These are phyloP conservation scores for Hymenotorrendiella dingleyae DNA, from an alignment of 2,329 filamentous ascomycete genomes.

Conservation along the genomic window DNA sequence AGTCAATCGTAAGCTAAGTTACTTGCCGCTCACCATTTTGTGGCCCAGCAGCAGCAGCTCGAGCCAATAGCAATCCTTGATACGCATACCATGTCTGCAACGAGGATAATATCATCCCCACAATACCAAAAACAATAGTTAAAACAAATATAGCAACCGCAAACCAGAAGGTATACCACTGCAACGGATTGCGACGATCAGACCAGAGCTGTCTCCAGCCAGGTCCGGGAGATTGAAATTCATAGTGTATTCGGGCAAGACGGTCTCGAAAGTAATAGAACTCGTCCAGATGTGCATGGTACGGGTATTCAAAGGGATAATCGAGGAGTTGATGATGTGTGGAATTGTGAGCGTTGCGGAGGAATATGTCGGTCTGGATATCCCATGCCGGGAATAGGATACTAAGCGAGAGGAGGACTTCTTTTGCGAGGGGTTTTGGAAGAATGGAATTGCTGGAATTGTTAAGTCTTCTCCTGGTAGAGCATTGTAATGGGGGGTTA, in stretches of 20 bases:
- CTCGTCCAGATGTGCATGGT: background rate
- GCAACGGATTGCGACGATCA: conserved; percentile 1
- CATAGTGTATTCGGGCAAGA: background rate
- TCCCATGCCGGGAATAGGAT: no score
- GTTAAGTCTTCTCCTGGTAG: background rate
- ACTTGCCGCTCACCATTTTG: no score
- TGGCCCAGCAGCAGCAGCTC: no score
- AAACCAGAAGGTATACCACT: conserved; percentile 5
- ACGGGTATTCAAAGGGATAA: background rate
- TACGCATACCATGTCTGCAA: no score
- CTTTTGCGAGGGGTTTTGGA: no score
- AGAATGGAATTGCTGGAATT: no score
- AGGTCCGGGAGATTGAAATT: background rate
- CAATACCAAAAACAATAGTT: conserved; percentile 1
- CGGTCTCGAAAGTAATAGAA: background rate
- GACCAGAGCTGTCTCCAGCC: background rate
- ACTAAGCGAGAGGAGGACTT: no score
- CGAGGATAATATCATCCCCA: no score
- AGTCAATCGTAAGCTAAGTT: no score
- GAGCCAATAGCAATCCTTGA: no score
- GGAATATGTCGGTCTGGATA: no score
- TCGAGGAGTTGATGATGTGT: background rate
- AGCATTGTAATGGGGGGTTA: no score
- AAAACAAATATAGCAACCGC: background rate
- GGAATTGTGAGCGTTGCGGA: background rate